phyloP scores from a whole-genome alignment of 1,284 basidiomycete species.

The Thelephora terrestris region DNA sequence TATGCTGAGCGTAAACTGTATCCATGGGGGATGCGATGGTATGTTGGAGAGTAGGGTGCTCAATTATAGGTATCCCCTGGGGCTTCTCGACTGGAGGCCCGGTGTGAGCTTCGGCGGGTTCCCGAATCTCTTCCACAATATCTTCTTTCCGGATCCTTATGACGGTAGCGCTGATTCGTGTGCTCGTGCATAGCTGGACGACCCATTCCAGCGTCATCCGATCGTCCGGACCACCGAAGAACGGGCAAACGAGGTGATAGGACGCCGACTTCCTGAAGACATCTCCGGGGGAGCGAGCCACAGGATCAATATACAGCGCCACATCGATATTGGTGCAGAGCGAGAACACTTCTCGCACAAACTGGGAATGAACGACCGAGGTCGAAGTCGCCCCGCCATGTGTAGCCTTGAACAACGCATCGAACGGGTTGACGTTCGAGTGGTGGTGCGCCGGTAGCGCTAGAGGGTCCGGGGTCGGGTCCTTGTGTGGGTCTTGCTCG shows the following conservation, averaged over 20 bases:
- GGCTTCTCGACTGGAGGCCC: background rate
- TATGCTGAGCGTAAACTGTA: constrained; percentile 33
- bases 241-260: constrained; percentile 52
- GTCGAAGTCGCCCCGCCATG: constrained; percentile 18
- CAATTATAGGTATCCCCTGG: background rate
- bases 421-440: constrained; percentile 41
- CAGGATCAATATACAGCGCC: constrained; percentile 64
- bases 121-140: background rate
- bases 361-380: constrained; percentile 38
- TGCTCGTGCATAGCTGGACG: constrained; percentile 46
- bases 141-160: constrained; percentile 42
- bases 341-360: constrained; percentile 51
- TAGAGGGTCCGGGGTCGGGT: background rate
- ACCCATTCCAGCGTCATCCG: constrained; percentile 49
- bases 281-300: constrained; percentile 29
- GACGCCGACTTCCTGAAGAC: constrained; percentile 18
- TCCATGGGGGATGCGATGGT: constrained; percentile 20
- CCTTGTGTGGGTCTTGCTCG: constrained; percentile 12
- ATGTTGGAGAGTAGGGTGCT: too few species aligned
- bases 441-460: constrained; percentile 1
- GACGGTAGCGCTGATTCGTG: constrained; percentile 44
- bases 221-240: constrained; percentile 68
- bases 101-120: background rate
- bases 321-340: constrained; percentile 36
- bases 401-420: constrained; percentile 45